Base-by-base conservation (phyloP, 345 rosid species). In the Adansonia digitata region DNA sequence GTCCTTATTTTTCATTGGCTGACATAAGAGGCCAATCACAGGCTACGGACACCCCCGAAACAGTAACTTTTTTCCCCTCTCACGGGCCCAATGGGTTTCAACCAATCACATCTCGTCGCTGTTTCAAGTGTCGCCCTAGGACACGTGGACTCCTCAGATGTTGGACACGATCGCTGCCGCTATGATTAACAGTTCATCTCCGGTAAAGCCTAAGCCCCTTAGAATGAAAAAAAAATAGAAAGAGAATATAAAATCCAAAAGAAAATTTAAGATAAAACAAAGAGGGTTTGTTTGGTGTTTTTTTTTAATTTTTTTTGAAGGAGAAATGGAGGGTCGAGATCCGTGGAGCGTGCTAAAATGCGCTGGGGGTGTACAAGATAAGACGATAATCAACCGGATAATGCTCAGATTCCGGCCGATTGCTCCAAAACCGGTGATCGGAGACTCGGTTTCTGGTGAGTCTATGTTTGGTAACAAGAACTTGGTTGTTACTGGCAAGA, bases 351-450 rank as follows among this genome's bases (percentile, higher is more conserved):
- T 18, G 69, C 56, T 43, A 73, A 60, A 61, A 45, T 61, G 56
- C 43, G 59, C 76, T 13, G 57, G 57, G 42, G 69, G 29, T 27
- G 27, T 20, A 7, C 53, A 65, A n/a, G 43, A 65, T 39, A 53
- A 29, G 52, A 75, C 72, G 63, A 75, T 65, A 75, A 53, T 52
- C 65, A 65, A 52, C 64, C 39, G 43, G 72, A 26, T 18, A 52
- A 75, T 66, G 77, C 77, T 75, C 37, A 52, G 77, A 37, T 75
- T 66, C 77, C 15, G 77, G 65, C 77, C 72, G 72, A 75, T 65
- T 26, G 77, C 77, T 69, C 77, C 77, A 14, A 75, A 75, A 75
- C 72, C 77, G 34, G 64, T 53, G 26, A 37, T 53, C 42, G 65
- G 56, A 4, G 65, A 51, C 53, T 18, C 66, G 17, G 15, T 4